phyloP scores from a whole-genome alignment of 352 stramenopile species.

The Thraustotheca clavata region DNA sequence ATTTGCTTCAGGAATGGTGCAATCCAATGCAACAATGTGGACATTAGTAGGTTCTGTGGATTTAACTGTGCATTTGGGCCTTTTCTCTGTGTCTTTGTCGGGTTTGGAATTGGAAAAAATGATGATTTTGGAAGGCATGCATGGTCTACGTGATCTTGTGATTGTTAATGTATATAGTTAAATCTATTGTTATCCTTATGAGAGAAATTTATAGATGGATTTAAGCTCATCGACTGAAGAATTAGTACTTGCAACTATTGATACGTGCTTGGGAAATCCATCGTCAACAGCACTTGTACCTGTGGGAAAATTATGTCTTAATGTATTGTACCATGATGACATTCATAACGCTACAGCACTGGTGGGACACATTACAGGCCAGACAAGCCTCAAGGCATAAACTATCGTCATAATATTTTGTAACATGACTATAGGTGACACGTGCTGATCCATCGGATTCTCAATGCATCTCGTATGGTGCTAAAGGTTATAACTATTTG shows the following conservation, averaged over 20 bases:
- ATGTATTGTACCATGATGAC: background rate
- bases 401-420: background rate
- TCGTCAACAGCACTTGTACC: background rate
- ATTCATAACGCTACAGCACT: background rate
- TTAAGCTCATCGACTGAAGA: background rate
- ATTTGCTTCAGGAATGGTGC: slow-evolving; percentile 12
- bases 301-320: slow-evolving; percentile 13
- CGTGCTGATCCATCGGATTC: background rate
- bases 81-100: slow-evolving; percentile 2
- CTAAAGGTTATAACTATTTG: slow-evolving; percentile 7
- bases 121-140: slow-evolving; percentile 1
- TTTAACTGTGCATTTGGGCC: background rate
- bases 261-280: slow-evolving; percentile 16
- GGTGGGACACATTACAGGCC: background rate
- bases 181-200: background rate
- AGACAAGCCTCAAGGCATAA: background rate
- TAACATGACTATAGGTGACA: background rate
- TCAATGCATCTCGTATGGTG: background rate
- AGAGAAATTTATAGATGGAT: slow-evolving; percentile 9
- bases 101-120: background rate
- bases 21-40: slow-evolving; percentile 15
- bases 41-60: slow-evolving; percentile 1
- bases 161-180: slow-evolving; percentile 8
- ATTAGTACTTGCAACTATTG: background rate
- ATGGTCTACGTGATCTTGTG: background rate